Conservation (phyloP, 768 basidiomycete species). For the Filobasidium floriforme region DNA sequence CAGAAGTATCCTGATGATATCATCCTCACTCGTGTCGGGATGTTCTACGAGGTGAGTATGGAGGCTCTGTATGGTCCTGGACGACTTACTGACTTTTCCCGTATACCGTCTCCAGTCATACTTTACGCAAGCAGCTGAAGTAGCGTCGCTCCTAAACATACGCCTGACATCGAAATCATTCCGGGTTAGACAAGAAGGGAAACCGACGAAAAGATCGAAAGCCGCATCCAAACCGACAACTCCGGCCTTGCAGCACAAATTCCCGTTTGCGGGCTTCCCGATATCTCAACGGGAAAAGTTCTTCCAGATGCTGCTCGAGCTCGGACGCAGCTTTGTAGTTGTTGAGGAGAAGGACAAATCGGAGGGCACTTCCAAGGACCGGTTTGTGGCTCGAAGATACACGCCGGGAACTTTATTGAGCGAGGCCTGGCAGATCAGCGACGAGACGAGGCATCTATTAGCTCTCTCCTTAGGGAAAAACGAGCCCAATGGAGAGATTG, state of each 20-base stretch:
- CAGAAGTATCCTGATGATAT: constrained; percentile 76
- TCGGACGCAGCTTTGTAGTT: constrained; percentile 78
- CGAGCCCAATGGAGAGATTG: constrained; percentile 14
- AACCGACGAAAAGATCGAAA: background rate
- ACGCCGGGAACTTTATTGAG: constrained; percentile 93
- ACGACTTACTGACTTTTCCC: background rate
- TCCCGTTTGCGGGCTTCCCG: constrained; percentile 89
- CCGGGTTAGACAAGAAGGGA: constrained; percentile 49
- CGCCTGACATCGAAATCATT: constrained; percentile 49
- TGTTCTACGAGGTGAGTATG: constrained; percentile 77
- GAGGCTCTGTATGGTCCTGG: background rate
- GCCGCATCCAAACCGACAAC: background rate
- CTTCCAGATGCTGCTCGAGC: constrained; percentile 76
- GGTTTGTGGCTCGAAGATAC: constrained; percentile 76
- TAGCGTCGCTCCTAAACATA: constrained; percentile 70
- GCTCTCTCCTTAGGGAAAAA: constrained; percentile 50
- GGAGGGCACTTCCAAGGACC: constrained; percentile 26
- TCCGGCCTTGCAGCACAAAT: constrained; percentile 22
- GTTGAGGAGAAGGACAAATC: constrained; percentile 62
- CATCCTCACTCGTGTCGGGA: constrained; percentile 81
- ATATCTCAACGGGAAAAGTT: constrained; percentile 74
- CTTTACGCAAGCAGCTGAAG: constrained; percentile 77
- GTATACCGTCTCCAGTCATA: constrained; percentile 62
- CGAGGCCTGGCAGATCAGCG: constrained; percentile 74
- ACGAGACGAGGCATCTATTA: constrained; percentile 83